Evolutionary conservation across 2,329 filamentous ascomycete species (phyloP).

Genomic region (Scedosporium boydii): DNA sequence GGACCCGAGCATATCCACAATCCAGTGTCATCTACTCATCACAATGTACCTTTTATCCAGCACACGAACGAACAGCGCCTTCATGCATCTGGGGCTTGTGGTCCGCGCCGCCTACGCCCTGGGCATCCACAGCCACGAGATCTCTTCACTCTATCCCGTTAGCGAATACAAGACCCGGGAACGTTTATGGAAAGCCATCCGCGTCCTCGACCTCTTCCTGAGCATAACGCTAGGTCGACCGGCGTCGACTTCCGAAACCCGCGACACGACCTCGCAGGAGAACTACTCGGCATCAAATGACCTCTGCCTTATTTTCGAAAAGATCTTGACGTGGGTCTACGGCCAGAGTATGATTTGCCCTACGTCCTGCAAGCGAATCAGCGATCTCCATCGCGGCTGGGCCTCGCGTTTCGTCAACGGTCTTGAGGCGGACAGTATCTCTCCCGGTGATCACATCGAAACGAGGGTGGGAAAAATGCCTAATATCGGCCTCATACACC

Average conservation of each 20-base stretch:
- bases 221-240: conserved; percentile 23
- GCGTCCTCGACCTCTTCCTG: conserved; percentile 23
- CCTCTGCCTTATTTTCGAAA: conserved; percentile 26
- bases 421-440: conserved; percentile 12
- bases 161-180: conserved; percentile 13
- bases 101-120: conserved; percentile 26
- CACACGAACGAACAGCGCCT: conserved; percentile 23
- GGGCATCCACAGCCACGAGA: conserved; percentile 20
- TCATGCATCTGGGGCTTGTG: conserved; percentile 27
- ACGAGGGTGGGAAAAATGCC: conserved; percentile 9
- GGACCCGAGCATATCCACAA: conserved; percentile 22
- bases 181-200: conserved; percentile 22
- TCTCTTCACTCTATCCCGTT: conserved; percentile 13
- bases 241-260: conserved; percentile 20
- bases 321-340: conserved; percentile 24
- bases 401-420: conserved; percentile 11
- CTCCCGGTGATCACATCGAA: conserved; percentile 9
- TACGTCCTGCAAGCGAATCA: conserved; percentile 15
- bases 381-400: conserved; percentile 18
- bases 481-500: conserved; percentile 20
- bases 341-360: conserved; percentile 20
- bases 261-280: conserved; percentile 10
- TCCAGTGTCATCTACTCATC: conserved; percentile 23
- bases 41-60: conserved; percentile 26
- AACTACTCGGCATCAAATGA: conserved; percentile 20